These are phyloP conservation scores for Saccharomycopsis babjevae DNA, from an alignment of 805 yeast species.

Conservation along the genomic window DNA sequence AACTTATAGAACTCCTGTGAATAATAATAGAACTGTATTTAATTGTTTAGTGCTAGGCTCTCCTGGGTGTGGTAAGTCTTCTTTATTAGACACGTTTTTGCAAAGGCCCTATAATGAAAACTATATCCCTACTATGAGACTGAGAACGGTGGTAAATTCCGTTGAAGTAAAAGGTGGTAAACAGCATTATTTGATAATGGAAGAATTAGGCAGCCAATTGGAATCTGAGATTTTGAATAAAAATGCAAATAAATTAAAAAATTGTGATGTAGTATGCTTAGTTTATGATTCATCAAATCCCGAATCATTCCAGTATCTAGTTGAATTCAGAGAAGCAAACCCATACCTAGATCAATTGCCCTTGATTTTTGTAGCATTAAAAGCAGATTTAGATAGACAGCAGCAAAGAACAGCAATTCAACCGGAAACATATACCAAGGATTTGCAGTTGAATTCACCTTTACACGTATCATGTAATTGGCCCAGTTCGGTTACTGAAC, in stretches of 20 bases:
- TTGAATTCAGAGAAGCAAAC: constrained; percentile 54
- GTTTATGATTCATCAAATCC: constrained; percentile 95
- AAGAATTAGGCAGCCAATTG: constrained; percentile 71
- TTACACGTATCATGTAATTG: constrained; percentile 84
- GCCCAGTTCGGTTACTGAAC: constrained; percentile 76
- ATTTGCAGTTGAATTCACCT: constrained; percentile 50
- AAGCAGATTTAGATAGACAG: constrained; percentile 92
- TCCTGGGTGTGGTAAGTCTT: constrained; percentile 77
- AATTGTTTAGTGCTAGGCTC: constrained; percentile 85
- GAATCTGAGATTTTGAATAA: constrained; percentile 68
- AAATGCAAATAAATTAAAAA: constrained; percentile 56
- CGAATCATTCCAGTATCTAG: constrained; percentile 77
- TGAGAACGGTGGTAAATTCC: constrained; percentile 79
- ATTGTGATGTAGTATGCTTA: constrained; percentile 85
- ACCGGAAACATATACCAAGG: constrained; percentile 78
- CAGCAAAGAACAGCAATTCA: constrained; percentile 80
- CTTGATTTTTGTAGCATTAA: constrained; percentile 77
- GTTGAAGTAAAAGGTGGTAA: constrained; percentile 92
- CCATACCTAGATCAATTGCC: constrained; percentile 60
- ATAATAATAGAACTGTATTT: constrained; percentile 77
- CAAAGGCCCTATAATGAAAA: constrained; percentile 59
- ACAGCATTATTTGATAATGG: constrained; percentile 84
- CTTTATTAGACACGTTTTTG: constrained; percentile 72
- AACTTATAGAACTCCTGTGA: constrained; percentile 52
- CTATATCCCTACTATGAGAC: constrained; percentile 75